Conservation (phyloP, 768 basidiomycete species). For the Amanita pseudoporphyria region DNA sequence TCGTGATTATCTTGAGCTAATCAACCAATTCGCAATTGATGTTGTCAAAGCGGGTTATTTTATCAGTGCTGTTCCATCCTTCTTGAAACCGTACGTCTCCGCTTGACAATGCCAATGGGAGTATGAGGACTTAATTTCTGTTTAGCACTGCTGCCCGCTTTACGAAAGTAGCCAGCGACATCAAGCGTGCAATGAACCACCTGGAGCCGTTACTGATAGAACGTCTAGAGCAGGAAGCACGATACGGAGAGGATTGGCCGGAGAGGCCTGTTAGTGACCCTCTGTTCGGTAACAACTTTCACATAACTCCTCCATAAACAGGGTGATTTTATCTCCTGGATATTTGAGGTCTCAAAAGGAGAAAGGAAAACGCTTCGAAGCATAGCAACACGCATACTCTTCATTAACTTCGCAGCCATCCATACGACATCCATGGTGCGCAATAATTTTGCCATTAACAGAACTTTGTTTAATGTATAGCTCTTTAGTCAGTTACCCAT, state of each 20-base stretch:
- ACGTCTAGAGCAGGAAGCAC: slow-evolving; percentile 15
- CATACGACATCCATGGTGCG: slow-evolving; percentile 33
- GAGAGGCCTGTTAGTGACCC: slow-evolving; percentile 19
- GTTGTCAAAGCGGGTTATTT: slow-evolving; percentile 12
- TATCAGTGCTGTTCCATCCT: slow-evolving; percentile 16
- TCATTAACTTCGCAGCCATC: slow-evolving; percentile 32
- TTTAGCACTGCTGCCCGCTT: slow-evolving; percentile 11
- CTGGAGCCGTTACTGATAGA: slow-evolving; percentile 20
- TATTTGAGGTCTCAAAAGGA: slow-evolving; percentile 27
- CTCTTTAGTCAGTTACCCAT: slow-evolving; percentile 3
- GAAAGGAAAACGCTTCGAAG: slow-evolving; percentile 18
- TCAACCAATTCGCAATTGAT: slow-evolving; percentile 11
- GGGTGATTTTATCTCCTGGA: slow-evolving; percentile 40
- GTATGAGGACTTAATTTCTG: not conserved
- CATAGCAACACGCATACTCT: slow-evolving; percentile 25
- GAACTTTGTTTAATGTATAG: not conserved
- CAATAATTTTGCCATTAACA: not conserved
- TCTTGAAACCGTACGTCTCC: slow-evolving; percentile 15
- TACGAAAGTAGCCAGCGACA: slow-evolving; percentile 8
- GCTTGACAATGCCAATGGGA: not conserved
- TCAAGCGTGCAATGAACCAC: slow-evolving; percentile 12
- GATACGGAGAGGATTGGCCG: slow-evolving; percentile 18
- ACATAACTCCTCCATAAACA: slow-evolving; percentile 9
- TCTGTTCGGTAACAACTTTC: not conserved
- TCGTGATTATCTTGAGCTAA: slow-evolving; percentile 12